These are phyloP conservation scores for Hortiboletus campestris DNA, from an alignment of 768 basidiomycete species.

Conservation along the genomic window DNA sequence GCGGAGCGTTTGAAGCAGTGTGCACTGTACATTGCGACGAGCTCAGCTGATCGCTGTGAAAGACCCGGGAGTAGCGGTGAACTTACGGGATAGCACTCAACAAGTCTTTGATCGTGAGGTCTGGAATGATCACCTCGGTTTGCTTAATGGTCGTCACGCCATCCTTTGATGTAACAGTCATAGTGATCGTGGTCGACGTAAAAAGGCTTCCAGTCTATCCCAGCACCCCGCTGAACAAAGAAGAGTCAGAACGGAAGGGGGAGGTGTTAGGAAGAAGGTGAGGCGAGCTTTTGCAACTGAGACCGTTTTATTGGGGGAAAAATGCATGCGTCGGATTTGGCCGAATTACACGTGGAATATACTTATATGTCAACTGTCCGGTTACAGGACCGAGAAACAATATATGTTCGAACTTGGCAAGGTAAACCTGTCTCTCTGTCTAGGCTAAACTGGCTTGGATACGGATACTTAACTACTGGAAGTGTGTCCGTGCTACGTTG, in stretches of 20 bases:
- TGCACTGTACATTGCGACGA: slow-evolving; percentile 39
- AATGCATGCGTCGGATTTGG: slow-evolving; percentile 15
- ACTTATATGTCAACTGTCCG: neutral
- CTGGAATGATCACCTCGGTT: slow-evolving; percentile 67
- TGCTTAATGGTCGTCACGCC: slow-evolving; percentile 45
- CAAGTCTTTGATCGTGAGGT: slow-evolving; percentile 85
- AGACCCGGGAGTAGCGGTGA: neutral
- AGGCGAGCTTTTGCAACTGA: neutral
- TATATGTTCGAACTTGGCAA: neutral
- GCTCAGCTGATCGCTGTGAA: neutral
- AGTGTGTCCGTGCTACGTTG: neutral
- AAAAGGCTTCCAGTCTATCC: slow-evolving; percentile 4
- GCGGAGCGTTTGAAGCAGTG: slow-evolving; percentile 94
- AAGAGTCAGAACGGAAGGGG: neutral
- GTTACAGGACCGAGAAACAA: neutral
- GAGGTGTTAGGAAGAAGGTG: neutral
- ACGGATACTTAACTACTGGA: too few relatives aligned
- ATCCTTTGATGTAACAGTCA: slow-evolving; percentile 16
- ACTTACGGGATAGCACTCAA: slow-evolving; percentile 80
- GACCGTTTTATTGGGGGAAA: slow-evolving; percentile 31
- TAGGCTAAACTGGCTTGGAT: neutral
- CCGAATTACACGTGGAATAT: slow-evolving; percentile 28
- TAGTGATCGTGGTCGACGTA: slow-evolving; percentile 17
- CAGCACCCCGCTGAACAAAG: neutral
- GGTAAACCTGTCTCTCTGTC: neutral